Percentiles rank a stretch among this genome's conserved stretches.
phyloP scores from a whole-genome alignment of 2,329 filamentous ascomycete species.

The Metarhizium anisopliae region DNA sequence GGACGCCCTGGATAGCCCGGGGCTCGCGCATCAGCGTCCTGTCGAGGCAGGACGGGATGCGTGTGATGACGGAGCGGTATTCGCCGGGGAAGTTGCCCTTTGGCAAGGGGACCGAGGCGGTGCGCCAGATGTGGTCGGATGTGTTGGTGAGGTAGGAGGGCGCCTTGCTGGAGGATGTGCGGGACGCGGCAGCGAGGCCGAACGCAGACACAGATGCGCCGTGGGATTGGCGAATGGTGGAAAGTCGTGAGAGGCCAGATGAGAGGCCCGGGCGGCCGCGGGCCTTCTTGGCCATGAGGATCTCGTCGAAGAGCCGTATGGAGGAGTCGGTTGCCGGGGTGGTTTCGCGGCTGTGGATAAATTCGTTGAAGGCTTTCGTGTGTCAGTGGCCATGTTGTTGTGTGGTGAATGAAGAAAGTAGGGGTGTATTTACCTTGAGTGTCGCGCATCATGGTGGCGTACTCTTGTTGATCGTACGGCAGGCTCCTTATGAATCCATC shows the following conservation, averaged over 20 bases:
- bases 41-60: constrained; percentile 77
- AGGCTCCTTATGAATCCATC: constrained; percentile 55
- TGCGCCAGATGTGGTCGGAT: constrained; percentile 73
- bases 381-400: not conserved
- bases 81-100: constrained; percentile 54
- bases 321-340: constrained; percentile 51
- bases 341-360: constrained; percentile 72
- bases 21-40: constrained; percentile 85
- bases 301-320: constrained; percentile 74
- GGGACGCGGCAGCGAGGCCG: constrained; percentile 25
- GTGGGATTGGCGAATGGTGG: constrained; percentile 49
- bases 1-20: constrained; percentile 80
- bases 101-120: constrained; percentile 50
- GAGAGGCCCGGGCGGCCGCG: constrained; percentile 58
- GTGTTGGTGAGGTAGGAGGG: constrained; percentile 61
- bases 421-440: constrained; percentile 46
- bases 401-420: not conserved
- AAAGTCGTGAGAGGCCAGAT: constrained; percentile 53
- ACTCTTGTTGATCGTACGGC: constrained; percentile 57
- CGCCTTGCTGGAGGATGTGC: constrained; percentile 28
- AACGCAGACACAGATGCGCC: constrained; percentile 30
- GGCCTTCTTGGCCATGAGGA: constrained; percentile 69
- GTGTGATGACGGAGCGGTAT: constrained; percentile 50
- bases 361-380: constrained; percentile 58
- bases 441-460: constrained; percentile 53